Evolutionary conservation across 371 early-diverging fungal species (phyloP), one percentile per base, ranked within the genome.

Genomic region (Rhizopus delemar): DNA sequence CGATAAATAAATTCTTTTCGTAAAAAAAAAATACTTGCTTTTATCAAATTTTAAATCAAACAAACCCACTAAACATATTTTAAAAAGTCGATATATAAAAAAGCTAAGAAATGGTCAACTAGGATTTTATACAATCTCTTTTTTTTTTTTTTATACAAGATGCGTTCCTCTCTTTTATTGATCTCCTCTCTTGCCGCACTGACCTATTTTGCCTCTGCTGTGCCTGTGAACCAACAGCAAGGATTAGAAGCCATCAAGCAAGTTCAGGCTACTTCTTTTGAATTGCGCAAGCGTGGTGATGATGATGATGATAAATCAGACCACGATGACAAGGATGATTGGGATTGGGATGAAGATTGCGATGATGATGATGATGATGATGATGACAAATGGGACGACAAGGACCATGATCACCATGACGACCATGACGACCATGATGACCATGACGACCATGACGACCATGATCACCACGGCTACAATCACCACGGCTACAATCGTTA

Each of bases 101-200:
- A 22, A 22, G 22, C 22, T 22, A 22, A 22, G 22, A 22, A 22
- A 22, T 22, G 22, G 22, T 22, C 22, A 2, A 22, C 22, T 22
- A 22, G 2, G 2, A 22, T 22, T 22, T 22, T 22, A 22, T 22
- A 22, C 22, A 22, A 22, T 22, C 22, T 22, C 22, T 22, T 22
- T 22, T n/a, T 34, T 33, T n/a, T 11, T 51, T 32, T 32, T 13
- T 49, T 49, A 32, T 22, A 49, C 8, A 49, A 49, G 32, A 51
- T 51, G 35, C 50, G 50, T 49, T n/a, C 32, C 32, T 51, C 51
- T 51, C 51, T 51, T 12, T 51, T 51, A 6, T 32, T 51, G 29
- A 32, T 51, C 35, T 32, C 34, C 33, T 31, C 35, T 13, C 34
- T 51, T 32, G 51, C 51, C 51, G 32, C 51, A 3, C 12, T 51